Evolutionary conservation across 2,329 filamentous ascomycete genomes (phyloP).

Genomic region (Verticillium longisporum): DNA sequence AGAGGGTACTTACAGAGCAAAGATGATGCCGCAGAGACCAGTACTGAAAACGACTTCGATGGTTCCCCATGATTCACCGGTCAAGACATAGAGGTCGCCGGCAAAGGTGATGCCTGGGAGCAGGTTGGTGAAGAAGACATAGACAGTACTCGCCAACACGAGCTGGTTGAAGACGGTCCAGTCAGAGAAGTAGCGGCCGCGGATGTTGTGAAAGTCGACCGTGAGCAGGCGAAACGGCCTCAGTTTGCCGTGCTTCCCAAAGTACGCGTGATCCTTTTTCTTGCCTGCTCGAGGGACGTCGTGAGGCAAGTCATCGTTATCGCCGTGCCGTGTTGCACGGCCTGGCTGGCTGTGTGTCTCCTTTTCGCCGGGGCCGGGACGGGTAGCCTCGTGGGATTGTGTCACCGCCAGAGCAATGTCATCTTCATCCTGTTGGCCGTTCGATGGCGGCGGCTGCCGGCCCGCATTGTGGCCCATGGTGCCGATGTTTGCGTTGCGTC

Average conservation of each 20-base stretch:
- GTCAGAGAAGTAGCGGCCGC: conserved; percentile 41
- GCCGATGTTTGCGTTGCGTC: too few relatives aligned
- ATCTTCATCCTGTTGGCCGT: too few relatives aligned
- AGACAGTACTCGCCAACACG: conserved; percentile 55
- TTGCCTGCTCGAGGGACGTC: background rate
- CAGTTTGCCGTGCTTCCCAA: conserved; percentile 32
- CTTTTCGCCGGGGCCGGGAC: too few relatives aligned
- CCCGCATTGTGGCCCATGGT: too few relatives aligned
- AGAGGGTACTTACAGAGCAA: conserved; percentile 41
- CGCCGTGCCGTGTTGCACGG: too few relatives aligned
- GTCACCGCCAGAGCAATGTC: too few relatives aligned
- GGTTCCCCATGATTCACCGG: conserved; percentile 57
- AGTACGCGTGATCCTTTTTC: conserved; percentile 13
- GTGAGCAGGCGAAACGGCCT: conserved; percentile 45
- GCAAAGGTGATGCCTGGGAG: conserved; percentile 62
- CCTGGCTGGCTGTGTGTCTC: too few relatives aligned
- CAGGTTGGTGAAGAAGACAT: conserved; percentile 62
- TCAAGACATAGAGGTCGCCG: conserved; percentile 55
- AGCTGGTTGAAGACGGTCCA: conserved; percentile 58
- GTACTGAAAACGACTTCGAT: conserved; percentile 63
- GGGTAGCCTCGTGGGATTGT: too few relatives aligned
- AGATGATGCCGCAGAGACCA: conserved; percentile 56
- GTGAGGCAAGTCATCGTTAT: too few relatives aligned
- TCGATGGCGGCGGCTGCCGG: too few relatives aligned
- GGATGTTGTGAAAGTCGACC: conserved; percentile 40